Evolutionary conservation across 306 rosid species (phyloP), one percentile per base, ranked within the genome.

Genomic region (Cicer judaicum): DNA sequence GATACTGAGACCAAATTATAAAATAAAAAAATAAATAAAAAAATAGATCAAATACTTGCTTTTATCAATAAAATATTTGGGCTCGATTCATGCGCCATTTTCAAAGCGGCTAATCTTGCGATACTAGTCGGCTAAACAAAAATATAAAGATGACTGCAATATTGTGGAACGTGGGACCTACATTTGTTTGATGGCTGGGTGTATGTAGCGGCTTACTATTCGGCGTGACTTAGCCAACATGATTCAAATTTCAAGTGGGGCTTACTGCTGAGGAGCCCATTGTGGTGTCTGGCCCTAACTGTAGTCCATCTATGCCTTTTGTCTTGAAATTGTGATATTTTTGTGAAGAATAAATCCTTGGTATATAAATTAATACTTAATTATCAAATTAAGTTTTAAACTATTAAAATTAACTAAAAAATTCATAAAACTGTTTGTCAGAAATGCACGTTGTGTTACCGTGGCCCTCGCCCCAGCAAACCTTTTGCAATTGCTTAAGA

Each of bases 181-280:
- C 14, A 0, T 4, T 54, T 53, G 46, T 77, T 79, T 72, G 84
- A 80, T 85, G 82, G 79, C 61, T 71, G 72, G 13, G 69, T 77
- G 71, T 67, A 78, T 78, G 73, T 80, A 84, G 87, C 91, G 89
- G 87, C 86, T 85, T 56, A 52, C 75, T 64, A 87, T 85, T 87
- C 80, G 86, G 94, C 86, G 89, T 89, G 94, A 84, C 87, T 85
- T 81, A 84, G 86, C 90, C 87, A 64, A 61, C 73, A 87, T 89
- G 77, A 89, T 89, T 89, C 75, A 50, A 68, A 69, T 75, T 75
- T 79, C 86, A 79, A 84, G 65, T 84, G 79, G 88, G 55, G 64
- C 62, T 60, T 1, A 21, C 24, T 21, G 49, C 48, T 78, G 74
- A 1, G 69, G 80, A 43, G 59, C 74, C 69, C 53, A 29, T 69